Evolutionary conservation across 331 rosid genomes (phyloP), one percentile per base, ranked within the genome.

Genomic region (Rosa hybrid): DNA sequence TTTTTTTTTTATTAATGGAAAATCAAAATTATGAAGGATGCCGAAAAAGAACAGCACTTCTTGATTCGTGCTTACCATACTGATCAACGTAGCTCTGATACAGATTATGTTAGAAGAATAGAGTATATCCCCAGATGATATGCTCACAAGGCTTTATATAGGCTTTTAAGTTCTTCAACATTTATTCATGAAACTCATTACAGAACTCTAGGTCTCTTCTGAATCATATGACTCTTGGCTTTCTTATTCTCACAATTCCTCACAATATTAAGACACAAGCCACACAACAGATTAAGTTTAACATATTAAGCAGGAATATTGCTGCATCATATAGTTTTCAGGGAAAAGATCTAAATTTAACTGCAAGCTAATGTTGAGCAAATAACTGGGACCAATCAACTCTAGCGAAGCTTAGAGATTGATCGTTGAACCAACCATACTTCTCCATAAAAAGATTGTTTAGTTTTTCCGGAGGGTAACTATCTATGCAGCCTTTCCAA

Each of bases 401-500:
- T 74, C 54, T 67, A 68, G 56, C 44, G 2, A 78, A 78, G 80
- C 42, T 67, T 39, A 75, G 73, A 42, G 16, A 41, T 75, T 81
- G 70, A 9, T 81, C 30, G 6, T 75, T 44, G 76, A 81, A 18
- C 84, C 84, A 75, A 21, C 76, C 2, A 53, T 8, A 75, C 70
- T 51, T 67, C 41, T 67, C 84, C 75, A 44, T 27, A 51, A 27
- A 54, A 14, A 74, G 75, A n/a, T 81, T 81, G 49, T 46, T 34
- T 6, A 44, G 7, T 14, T 44, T 42, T 13, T 45, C 11, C 1
- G 84, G 84, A 46, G 87, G 87, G 54, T 84, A 84, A 18, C 57
- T 45, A 1, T 84, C 75, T 21, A 84, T 60, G 68, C 78, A 75
- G 12, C 73, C 79, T 63, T 84, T 51, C 84, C 87, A 80, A 3